Percentiles rank a stretch among this genome's conserved stretches.
phyloP scores from a whole-genome alignment of 129 eudicot genomes.

The Heracleum sosnowskyi region DNA sequence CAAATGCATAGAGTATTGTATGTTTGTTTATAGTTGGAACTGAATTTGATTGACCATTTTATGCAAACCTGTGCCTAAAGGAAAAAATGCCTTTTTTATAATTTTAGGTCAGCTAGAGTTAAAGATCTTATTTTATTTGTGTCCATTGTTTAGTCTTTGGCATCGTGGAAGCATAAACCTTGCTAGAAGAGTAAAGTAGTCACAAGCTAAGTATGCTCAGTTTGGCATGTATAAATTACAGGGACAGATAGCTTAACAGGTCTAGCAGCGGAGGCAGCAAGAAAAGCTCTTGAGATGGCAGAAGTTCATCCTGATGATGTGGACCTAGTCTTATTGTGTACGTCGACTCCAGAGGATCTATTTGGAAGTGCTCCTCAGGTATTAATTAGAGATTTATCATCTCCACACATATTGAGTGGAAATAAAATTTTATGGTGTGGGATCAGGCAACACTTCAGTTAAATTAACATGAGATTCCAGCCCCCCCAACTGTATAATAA shows the following conservation, averaged over 20 bases:
- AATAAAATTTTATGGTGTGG: neutral
- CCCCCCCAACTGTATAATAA: neutral
- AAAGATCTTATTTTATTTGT: neutral
- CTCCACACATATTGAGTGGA: neutral
- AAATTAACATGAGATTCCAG: neutral
- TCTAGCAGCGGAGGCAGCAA: conserved; percentile 71
- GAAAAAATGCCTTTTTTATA: neutral
- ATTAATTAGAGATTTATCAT: conserved; percentile 1
- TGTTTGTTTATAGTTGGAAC: neutral
- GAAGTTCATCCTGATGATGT: conserved; percentile 76
- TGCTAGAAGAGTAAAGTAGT: neutral
- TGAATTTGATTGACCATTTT: neutral
- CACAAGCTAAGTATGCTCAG: neutral
- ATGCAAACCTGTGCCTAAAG: neutral
- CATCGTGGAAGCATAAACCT: neutral
- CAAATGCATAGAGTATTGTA: neutral
- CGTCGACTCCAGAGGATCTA: conserved; percentile 86
- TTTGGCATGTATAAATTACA: conserved; percentile 20
- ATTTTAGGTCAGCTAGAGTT: neutral
- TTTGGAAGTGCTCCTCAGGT: conserved; percentile 98
- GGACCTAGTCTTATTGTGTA: conserved; percentile 81
- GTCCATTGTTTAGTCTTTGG: neutral
- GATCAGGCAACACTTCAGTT: neutral
- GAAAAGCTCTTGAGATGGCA: conserved; percentile 93
- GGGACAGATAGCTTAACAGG: conserved; percentile 70